phyloP scores from a whole-genome alignment of 2,329 filamentous ascomycete genomes.

The Exutisphaerella laricina region DNA sequence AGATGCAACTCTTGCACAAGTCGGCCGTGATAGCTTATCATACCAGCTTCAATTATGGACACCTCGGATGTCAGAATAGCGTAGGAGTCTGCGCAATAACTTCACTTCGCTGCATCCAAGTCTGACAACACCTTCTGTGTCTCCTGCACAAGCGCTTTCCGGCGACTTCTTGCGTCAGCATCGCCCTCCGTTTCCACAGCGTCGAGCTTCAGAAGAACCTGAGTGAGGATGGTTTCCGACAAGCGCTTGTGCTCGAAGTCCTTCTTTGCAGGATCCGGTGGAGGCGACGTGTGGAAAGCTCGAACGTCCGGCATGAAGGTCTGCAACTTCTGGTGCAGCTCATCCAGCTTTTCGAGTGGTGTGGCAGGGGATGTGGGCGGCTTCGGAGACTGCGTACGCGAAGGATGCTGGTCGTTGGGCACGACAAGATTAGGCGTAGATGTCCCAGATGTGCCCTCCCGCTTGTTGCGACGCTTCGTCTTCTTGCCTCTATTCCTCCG shows the following conservation, averaged over 20 bases:
- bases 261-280: conserved; percentile 60
- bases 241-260: conserved; percentile 70
- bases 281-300: conserved; percentile 58
- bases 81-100: conserved; percentile 4
- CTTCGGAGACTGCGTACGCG: conserved; percentile 38
- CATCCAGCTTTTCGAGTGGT: conserved; percentile 59
- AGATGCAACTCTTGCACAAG: too few species aligned
- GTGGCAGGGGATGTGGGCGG: conserved; percentile 37
- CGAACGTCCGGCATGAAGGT: conserved; percentile 60
- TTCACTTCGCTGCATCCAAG: conserved; percentile 51
- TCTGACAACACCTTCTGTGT: conserved; percentile 62
- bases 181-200: conserved; percentile 69
- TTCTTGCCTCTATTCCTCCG: conserved; percentile 37
- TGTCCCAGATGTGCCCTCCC: conserved; percentile 25
- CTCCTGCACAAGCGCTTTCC: conserved; percentile 68
- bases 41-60: too few species aligned
- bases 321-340: conserved; percentile 60
- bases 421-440: conserved; percentile 35
- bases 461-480: conserved; percentile 41
- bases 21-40: too few species aligned
- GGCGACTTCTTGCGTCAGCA: conserved; percentile 55
- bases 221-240: conserved; percentile 69
- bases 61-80: too few species aligned
- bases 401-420: conserved; percentile 30
- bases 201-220: conserved; percentile 71